Evolutionary conservation across 139 green algal genomes (phyloP).

Genomic region (Coelastrella sp.): DNA sequence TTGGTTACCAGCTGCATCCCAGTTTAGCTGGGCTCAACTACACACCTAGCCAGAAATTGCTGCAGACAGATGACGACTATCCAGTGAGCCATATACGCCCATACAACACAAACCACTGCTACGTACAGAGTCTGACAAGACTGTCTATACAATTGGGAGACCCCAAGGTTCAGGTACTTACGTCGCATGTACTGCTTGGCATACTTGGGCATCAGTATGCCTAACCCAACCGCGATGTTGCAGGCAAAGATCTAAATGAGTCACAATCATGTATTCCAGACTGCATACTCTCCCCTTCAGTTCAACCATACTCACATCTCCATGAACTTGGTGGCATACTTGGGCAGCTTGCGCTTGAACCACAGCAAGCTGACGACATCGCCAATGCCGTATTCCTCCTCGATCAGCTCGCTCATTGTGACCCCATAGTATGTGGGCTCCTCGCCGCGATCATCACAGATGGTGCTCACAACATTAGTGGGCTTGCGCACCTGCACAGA

Average conservation of each 20-base stretch:
- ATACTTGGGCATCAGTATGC: too few species aligned
- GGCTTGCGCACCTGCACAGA: slow-evolving; percentile 83
- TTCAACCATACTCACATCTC: slow-evolving; percentile 76
- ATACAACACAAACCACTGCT: not conserved
- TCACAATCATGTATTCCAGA: not conserved
- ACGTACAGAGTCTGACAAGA: not conserved
- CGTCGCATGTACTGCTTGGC: too few species aligned
- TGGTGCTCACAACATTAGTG: slow-evolving; percentile 93
- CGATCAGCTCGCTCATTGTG: slow-evolving; percentile 87
- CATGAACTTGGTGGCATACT: slow-evolving; percentile 96
- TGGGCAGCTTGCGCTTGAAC: slow-evolving; percentile 90
- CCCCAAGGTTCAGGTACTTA: too few species aligned
- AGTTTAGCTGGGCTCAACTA: too few species aligned
- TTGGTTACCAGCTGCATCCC: too few species aligned
- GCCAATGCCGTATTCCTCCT: slow-evolving; percentile 83
- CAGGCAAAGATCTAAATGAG: not conserved
- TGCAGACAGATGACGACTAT: too few species aligned
- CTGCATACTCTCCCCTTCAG: too few species aligned
- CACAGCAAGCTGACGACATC: slow-evolving; percentile 93
- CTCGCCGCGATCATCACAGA: slow-evolving; percentile 95
- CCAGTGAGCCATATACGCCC: too few species aligned
- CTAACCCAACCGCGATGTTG: too few species aligned
- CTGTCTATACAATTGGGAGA: not conserved
- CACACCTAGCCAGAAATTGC: too few species aligned
- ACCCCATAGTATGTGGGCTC: slow-evolving; percentile 85